Base-by-base conservation (phyloP, 2,329 filamentous ascomycete species). In the Cladorrhinum sp. region DNA sequence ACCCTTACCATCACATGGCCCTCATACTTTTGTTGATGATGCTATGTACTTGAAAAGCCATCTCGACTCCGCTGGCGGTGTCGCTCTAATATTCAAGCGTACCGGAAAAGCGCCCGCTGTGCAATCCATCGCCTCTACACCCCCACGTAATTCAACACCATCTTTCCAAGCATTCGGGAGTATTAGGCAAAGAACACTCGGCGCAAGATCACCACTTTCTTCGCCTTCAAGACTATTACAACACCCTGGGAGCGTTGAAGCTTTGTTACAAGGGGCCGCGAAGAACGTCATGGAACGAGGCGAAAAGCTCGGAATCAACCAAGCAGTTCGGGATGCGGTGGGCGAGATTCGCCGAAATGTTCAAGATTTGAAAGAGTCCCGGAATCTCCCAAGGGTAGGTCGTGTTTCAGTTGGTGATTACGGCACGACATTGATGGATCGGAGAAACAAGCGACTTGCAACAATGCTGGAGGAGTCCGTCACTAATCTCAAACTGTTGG, bases 11-110 rank as follows among this genome's bases (percentile, higher is more conserved):
- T 81, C 86, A 1, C 78, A 88, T 65, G 85, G 86, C 0, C 89
- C 93, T 16, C 85, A 89, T 65, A 90, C 87, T 0, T 91, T 98
- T 67, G 90, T 96, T 51, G 85, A 91, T 60, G 95, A 99, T 74
- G 95, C 92, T 1, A 73, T 95, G 2, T 91, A 89, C 69, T 79
- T 96, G 2, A 81, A 81, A 49, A 79, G 86, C 45, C 87, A 93
- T 69, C 80, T 90, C 32, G 81, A 82, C 60, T 69, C 78, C 1
- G 76, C 81, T 13, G 88, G 89, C 4, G 89, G 88, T 10, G 79
- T 82, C 20, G 77, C 82, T 8, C 79, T 93, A 18, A 86, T 93
- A 22, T 76, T 81, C 63, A 91, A 91, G 65, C 91, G 93, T 71
- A 89, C 88, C 1, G 82, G 83, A 9, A 84, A 74, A 61, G 67